Conservation (phyloP, 164 flowering plant genomes). For the Stephania yunnanensis region DNA sequence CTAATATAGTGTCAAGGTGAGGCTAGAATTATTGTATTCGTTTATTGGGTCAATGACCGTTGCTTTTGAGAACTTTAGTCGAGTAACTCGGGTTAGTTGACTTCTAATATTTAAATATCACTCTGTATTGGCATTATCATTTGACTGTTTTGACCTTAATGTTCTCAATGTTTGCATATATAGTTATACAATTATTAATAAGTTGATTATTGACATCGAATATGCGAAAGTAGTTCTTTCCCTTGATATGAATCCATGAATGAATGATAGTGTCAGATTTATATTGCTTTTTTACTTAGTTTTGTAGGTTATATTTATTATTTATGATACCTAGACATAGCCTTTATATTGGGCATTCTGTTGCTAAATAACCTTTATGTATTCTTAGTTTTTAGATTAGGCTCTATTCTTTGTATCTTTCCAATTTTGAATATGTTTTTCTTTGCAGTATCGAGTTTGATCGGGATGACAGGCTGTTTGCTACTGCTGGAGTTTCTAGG, state of each 20-base stretch:
- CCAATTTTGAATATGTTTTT: conserved; percentile 1
- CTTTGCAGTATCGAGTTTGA: conserved; percentile 94
- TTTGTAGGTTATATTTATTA: neutral
- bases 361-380: conserved; percentile 3
- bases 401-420: neutral
- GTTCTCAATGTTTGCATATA: neutral
- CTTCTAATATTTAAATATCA: neutral
- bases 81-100: neutral
- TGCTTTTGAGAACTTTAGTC: neutral
- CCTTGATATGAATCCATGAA: neutral
- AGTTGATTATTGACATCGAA: neutral
- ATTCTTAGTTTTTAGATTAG: neutral
- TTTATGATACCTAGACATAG: neutral
- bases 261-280: neutral
- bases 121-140: neutral
- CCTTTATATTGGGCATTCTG: neutral
- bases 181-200: neutral
- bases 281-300: conserved; percentile 1
- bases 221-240: neutral
- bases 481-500: conserved; percentile 97
- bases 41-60: neutral
- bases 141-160: neutral
- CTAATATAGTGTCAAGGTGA: conserved; percentile 95
- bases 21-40: conserved; percentile 5
- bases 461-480: conserved; percentile 92